Evolutionary conservation across 2,329 filamentous ascomycete species (phyloP).

Genomic region (Nemania sp.): DNA sequence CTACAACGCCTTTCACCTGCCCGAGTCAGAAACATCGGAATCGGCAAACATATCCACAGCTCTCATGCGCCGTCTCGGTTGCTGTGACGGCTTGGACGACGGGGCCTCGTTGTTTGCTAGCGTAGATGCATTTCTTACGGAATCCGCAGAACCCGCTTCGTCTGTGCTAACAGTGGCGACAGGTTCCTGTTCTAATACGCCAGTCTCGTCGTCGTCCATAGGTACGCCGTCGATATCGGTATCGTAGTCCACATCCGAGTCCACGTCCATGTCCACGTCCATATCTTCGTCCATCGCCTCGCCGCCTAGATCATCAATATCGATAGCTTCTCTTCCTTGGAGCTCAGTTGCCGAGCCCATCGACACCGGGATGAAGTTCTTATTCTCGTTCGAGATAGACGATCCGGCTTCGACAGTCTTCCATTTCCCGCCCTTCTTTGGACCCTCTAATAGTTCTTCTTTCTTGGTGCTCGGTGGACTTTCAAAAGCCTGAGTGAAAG

Average conservation of each 20-base stretch:
- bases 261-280: conserved; percentile 45
- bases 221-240: conserved; percentile 52
- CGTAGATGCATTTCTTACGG: conserved; percentile 34
- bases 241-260: conserved; percentile 54
- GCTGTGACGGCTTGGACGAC: conserved; percentile 34
- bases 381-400: conserved; percentile 31
- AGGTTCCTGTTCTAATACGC: conserved; percentile 42
- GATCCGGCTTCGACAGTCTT: conserved; percentile 54
- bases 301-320: conserved; percentile 49
- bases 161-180: conserved; percentile 25
- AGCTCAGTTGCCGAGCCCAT: conserved; percentile 27
- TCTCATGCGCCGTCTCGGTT: conserved; percentile 65
- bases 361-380: conserved; percentile 37
- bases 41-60: conserved; percentile 89
- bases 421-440: conserved; percentile 51
- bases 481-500: conserved; percentile 72
- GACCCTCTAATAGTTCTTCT: conserved; percentile 41
- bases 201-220: conserved; percentile 47
- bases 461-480: conserved; percentile 62
- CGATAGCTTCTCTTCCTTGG: conserved; percentile 47
- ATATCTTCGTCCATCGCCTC: conserved; percentile 53
- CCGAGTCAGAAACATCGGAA: conserved; percentile 60
- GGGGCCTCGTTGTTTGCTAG: conserved; percentile 30
- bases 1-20: conserved; percentile 30
- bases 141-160: conserved; percentile 25